These are phyloP conservation scores for Kickxella alabastrina DNA, from an alignment of 192 early-diverging fungal species.

Conservation along the genomic window DNA sequence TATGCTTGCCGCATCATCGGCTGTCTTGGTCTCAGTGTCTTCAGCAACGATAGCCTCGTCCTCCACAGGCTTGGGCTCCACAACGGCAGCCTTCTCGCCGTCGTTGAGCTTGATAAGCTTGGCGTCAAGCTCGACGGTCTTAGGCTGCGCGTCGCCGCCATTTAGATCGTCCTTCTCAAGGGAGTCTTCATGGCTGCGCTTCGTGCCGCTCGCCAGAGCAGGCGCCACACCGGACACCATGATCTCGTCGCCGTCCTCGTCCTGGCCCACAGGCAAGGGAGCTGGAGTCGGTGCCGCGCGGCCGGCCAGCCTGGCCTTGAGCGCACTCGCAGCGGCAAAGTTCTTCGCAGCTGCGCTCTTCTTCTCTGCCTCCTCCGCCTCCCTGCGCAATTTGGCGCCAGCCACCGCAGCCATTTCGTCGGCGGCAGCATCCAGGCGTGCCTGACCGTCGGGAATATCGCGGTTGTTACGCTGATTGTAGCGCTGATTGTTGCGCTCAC, in stretches of 20 bases:
- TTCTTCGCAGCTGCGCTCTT: slow-evolving; percentile 30
- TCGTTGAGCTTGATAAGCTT: neutral
- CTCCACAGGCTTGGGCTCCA: slow-evolving; percentile 12
- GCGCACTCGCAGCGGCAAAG: slow-evolving; percentile 58
- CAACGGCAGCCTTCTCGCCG: slow-evolving; percentile 3
- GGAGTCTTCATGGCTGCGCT: slow-evolving; percentile 51
- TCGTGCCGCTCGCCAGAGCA: slow-evolving; percentile 19
- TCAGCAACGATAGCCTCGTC: slow-evolving; percentile 58
- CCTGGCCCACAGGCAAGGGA: neutral
- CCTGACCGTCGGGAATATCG: slow-evolving; percentile 24
- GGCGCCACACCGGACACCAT: slow-evolving; percentile 16
- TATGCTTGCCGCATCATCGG: neutral
- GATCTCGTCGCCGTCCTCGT: slow-evolving; percentile 17
- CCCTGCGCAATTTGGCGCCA: slow-evolving; percentile 45
- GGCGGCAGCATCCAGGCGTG: slow-evolving; percentile 34
- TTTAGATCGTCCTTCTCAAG: slow-evolving; percentile 2
- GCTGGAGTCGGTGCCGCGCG: neutral
- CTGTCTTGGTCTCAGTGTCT: slow-evolving; percentile 51
- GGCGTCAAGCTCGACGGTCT: neutral
- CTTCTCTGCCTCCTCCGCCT: slow-evolving; percentile 22
- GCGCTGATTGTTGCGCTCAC: slow-evolving; percentile 34
- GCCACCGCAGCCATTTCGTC: slow-evolving; percentile 50
- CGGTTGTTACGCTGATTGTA: neutral
- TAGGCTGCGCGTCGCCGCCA: neutral
- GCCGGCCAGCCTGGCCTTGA: slow-evolving; percentile 61